Evolutionary conservation across 1,284 basidiomycete genomes (phyloP), one percentile per base, ranked within the genome.

Genomic region (Austroboletus novae-zelandiae): DNA sequence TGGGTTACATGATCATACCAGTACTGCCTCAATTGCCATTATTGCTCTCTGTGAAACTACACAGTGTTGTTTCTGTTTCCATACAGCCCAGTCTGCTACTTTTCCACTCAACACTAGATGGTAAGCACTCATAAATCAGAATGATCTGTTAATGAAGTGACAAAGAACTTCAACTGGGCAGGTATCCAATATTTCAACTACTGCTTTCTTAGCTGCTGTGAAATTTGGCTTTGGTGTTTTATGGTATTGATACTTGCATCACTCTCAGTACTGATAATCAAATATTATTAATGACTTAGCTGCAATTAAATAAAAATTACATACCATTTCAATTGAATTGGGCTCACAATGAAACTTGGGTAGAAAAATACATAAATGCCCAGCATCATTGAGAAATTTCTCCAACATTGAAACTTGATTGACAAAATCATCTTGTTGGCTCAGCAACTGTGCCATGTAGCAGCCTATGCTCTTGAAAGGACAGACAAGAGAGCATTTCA

Each of bases 401-500:
- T 59, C 53, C 9, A 60, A 48, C 25, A 43, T 43, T 7, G 56
- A 58, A 9, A 43, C 29, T 43, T 61, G 51, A 48, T 58, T 51
- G 9, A 30, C 4, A 47, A 65, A 64, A 32, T 39, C 37, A 20
- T 39, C 37, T 23, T 39, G 37, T 10, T 58, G 54, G 34, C 50
- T 52, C 9, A 58, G 51, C 48, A 62, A 43, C 2, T 50, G 36
- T 20, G 57, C 59, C 60, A 67, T 63, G 51, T 62, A 67, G 41
- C 64, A 66, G 14, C 41, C 30, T 15, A 29, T 31, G 44, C 49
- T 67, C 40, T 68, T 59, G 31, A 57, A 54, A 5, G 61, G 58
- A 41, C 66, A 68, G 10, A 70, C 64, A 43, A 66, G 66, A 27
- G 54, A 31, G 39, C 65, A 71, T 51, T 68, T 69, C 0, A 64